phyloP scores from a whole-genome alignment of 768 basidiomycete species.

The Trametes villosa region DNA sequence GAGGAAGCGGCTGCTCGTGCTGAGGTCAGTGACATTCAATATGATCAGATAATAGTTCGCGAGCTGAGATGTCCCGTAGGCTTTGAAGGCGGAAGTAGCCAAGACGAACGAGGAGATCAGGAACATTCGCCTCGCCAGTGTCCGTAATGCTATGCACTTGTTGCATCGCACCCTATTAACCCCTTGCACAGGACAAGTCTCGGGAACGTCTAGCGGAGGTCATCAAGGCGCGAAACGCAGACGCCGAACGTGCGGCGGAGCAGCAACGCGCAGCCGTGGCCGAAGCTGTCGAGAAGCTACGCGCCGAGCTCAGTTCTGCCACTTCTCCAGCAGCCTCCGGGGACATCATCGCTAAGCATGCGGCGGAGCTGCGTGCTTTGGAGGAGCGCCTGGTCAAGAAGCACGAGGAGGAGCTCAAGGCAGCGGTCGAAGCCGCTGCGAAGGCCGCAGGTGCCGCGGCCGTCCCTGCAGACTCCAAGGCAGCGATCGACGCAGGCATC shows the following conservation, averaged over 20 bases:
- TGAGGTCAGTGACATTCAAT: conserved; percentile 47
- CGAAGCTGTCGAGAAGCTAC: conserved; percentile 60
- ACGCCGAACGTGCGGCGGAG: conserved; percentile 45
- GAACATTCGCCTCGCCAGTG: conserved; percentile 29
- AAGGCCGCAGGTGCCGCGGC: conserved; percentile 33
- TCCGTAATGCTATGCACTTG: conserved; percentile 9
- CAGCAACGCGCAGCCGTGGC: conserved; percentile 55
- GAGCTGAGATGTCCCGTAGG: conserved; percentile 21
- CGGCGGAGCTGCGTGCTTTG: conserved; percentile 60
- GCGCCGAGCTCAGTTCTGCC: conserved; percentile 45
- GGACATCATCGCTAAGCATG: conserved; percentile 55
- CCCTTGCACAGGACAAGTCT: conserved; percentile 59
- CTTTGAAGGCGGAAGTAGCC: conserved; percentile 28
- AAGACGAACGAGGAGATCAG: conserved; percentile 30
- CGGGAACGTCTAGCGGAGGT: conserved; percentile 56
- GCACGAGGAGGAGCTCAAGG: conserved; percentile 57
- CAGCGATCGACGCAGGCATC: conserved; percentile 54
- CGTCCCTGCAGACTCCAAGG: conserved; percentile 44
- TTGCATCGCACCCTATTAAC: neutral
- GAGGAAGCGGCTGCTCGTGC: conserved; percentile 62
- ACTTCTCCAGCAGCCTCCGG: conserved; percentile 36
- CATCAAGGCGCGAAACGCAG: conserved; percentile 53
- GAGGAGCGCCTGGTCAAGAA: conserved; percentile 56
- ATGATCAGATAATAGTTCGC: too few species aligned
- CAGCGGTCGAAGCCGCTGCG: conserved; percentile 53